Conservation (phyloP, 495 filamentous ascomycete genomes). For the Cercophora scortea region DNA sequence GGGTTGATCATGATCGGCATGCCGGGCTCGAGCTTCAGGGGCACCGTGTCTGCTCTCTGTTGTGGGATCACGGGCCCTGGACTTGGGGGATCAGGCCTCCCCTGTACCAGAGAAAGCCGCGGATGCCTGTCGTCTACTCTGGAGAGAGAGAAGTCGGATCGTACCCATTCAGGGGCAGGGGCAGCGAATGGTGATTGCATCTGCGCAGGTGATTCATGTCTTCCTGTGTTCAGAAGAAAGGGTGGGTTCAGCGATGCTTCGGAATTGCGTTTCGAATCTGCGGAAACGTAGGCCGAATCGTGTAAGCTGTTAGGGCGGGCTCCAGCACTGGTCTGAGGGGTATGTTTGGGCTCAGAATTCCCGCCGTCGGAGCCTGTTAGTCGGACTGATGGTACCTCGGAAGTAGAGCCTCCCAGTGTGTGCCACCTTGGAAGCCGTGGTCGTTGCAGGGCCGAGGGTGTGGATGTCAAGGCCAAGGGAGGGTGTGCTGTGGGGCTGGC, state of each 20-base stretch:
- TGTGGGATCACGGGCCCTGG: slow-evolving; percentile 1
- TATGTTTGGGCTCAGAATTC: slow-evolving; percentile 4
- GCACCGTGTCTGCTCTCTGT: slow-evolving; percentile 49
- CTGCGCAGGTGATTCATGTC: slow-evolving; percentile 30
- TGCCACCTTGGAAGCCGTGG: slow-evolving; percentile 31
- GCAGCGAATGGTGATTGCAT: slow-evolving; percentile 27
- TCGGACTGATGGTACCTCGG: slow-evolving; percentile 13
- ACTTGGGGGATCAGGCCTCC: slow-evolving; percentile 20
- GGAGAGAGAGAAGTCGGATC: slow-evolving; percentile 24
- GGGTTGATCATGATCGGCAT: slow-evolving; percentile 52
- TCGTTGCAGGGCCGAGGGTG: slow-evolving; percentile 24
- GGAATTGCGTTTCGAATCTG: slow-evolving; percentile 40
- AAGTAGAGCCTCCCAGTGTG: slow-evolving; percentile 30
- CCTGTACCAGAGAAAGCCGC: slow-evolving; percentile 39
- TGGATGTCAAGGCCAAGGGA: slow-evolving; percentile 17
- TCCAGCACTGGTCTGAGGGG: slow-evolving; percentile 10
- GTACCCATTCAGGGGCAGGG: slow-evolving; percentile 12
- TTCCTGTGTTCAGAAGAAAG: slow-evolving; percentile 22
- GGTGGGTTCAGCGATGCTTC: slow-evolving; percentile 32
- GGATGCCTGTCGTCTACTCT: slow-evolving; percentile 41
- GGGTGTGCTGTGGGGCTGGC: slow-evolving; percentile 11
- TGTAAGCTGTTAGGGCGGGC: slow-evolving; percentile 26
- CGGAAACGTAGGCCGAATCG: slow-evolving; percentile 40
- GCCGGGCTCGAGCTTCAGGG: slow-evolving; percentile 36
- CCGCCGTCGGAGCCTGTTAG: slow-evolving; percentile 9